Percentiles rank a stretch among this genome's conserved stretches.
phyloP scores from a whole-genome alignment of 495 filamentous ascomycete species.

The Cercophora samala region DNA sequence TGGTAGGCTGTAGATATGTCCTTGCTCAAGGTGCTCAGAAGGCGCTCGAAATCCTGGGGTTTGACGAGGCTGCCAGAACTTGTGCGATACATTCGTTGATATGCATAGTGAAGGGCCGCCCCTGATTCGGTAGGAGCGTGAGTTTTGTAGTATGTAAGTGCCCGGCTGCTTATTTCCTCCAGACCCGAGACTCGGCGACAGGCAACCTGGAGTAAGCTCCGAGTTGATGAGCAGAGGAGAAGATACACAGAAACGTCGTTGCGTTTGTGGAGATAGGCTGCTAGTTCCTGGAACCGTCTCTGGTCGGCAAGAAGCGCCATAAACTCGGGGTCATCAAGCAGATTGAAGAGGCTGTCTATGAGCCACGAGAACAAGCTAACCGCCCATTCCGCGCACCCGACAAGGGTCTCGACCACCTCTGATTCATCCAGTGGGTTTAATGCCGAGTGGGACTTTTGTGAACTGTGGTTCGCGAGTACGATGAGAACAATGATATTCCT shows the following conservation, averaged over 20 bases:
- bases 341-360: conserved; percentile 61
- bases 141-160: conserved; percentile 40
- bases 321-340: conserved; percentile 54
- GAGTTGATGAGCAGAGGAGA: conserved; percentile 68
- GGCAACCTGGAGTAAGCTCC: conserved; percentile 64
- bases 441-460: conserved; percentile 36
- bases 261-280: conserved; percentile 41
- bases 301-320: conserved; percentile 40
- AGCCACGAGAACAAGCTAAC: conserved; percentile 67
- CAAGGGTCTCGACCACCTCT: conserved; percentile 55
- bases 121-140: conserved; percentile 22
- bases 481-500: conserved; percentile 67
- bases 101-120: conserved; percentile 42
- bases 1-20: conserved; percentile 49
- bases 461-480: conserved; percentile 54
- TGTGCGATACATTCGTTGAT: conserved; percentile 45
- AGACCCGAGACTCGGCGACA: conserved; percentile 59
- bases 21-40: conserved; percentile 40
- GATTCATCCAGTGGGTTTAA: conserved; percentile 61
- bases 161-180: conserved; percentile 38
- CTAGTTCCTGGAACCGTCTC: conserved; percentile 49
- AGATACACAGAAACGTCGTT: conserved; percentile 61
- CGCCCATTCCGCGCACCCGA: conserved; percentile 60
- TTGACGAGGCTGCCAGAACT: conserved; percentile 42
- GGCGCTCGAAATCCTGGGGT: conserved; percentile 48